Evolutionary conservation across 768 basidiomycete species (phyloP).

Genomic region (Cubamyces lactineus): DNA sequence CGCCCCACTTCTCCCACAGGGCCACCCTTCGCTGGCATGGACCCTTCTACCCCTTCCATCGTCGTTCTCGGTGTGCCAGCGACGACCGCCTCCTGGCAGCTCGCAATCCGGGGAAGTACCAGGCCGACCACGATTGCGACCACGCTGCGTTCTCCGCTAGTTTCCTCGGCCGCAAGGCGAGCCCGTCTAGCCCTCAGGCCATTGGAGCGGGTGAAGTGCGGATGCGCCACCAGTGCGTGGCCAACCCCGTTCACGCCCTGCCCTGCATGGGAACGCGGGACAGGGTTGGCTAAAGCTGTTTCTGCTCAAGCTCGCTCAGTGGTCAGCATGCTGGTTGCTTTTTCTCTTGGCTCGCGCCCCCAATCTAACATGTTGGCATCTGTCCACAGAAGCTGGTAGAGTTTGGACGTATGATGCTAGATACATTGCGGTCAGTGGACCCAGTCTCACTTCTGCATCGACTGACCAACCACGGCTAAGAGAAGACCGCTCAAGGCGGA

Average conservation of each 20-base stretch:
- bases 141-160: background rate
- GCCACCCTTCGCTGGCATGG: constrained; percentile 4
- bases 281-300: background rate
- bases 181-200: constrained; percentile 4
- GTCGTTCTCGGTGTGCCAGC: background rate
- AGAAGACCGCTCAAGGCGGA: background rate
- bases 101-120: background rate
- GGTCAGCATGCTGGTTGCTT: background rate
- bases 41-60: background rate
- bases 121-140: background rate
- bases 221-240: constrained; percentile 6
- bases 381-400: background rate
- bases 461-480: constrained; percentile 2
- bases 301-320: no score
- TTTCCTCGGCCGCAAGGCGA: background rate
- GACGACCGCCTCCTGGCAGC: background rate
- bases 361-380: constrained; percentile 10
- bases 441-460: background rate
- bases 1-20: constrained; percentile 17
- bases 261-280: constrained; percentile 1
- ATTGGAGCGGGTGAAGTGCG: constrained; percentile 19
- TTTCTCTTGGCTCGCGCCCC: background rate
- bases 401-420: background rate
- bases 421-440: background rate
- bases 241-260: background rate